phyloP scores from a whole-genome alignment of 2,329 filamentous ascomycete genomes.

The Alternaria postmessia region DNA sequence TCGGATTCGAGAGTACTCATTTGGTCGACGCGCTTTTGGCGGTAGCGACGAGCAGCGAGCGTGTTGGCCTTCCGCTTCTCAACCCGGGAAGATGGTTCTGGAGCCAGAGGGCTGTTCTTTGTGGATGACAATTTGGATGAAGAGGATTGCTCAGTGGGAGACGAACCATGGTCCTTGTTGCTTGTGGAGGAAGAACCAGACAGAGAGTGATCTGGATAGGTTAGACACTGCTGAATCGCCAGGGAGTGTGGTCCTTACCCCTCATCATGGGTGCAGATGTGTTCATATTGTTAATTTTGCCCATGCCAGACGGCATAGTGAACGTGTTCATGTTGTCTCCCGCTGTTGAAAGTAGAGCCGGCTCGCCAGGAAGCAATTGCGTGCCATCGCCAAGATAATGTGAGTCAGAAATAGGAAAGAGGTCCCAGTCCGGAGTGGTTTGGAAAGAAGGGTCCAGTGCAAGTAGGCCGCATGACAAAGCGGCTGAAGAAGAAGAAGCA shows the following conservation, averaged over 20 bases:
- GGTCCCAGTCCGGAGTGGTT: slow-evolving; percentile 35
- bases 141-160: slow-evolving; percentile 36
- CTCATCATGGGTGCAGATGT: slow-evolving; percentile 34
- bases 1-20: slow-evolving; percentile 68
- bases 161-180: slow-evolving; percentile 32
- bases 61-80: slow-evolving; percentile 73
- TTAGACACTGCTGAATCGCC: slow-evolving; percentile 17
- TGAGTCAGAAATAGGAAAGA: slow-evolving; percentile 32
- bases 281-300: slow-evolving; percentile 24
- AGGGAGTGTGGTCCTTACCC: slow-evolving; percentile 24
- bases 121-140: slow-evolving; percentile 33
- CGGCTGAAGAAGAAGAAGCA: slow-evolving; percentile 19
- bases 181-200: slow-evolving; percentile 40
- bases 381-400: slow-evolving; percentile 33
- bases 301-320: slow-evolving; percentile 29
- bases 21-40: slow-evolving; percentile 74
- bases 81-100: slow-evolving; percentile 39
- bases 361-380: slow-evolving; percentile 26
- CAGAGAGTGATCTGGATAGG: slow-evolving; percentile 31
- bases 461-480: slow-evolving; percentile 28
- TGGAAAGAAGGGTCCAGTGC: slow-evolving; percentile 30
- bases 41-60: slow-evolving; percentile 74
- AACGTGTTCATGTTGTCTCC: slow-evolving; percentile 22
- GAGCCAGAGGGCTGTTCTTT: slow-evolving; percentile 31
- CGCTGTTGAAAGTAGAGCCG: slow-evolving; percentile 20